These are phyloP conservation scores for Citrus mangshanensis DNA, from an alignment of 345 rosid genomes.

Conservation along the genomic window DNA sequence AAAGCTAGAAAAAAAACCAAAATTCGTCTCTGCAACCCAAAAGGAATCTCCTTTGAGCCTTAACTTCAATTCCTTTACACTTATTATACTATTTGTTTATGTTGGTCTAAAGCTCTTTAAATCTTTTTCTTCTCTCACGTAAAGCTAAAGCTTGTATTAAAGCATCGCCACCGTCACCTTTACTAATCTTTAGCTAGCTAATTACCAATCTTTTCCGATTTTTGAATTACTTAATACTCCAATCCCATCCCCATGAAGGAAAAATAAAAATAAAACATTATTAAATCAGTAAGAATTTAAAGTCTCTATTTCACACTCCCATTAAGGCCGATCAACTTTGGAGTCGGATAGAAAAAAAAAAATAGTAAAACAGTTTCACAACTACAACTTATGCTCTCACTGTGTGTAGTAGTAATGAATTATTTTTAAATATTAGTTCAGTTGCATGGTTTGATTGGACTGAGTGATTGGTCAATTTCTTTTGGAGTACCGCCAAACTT, in stretches of 20 bases:
- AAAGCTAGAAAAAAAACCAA: slow-evolving; percentile 24
- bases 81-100: slow-evolving; percentile 10
- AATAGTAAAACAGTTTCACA: neutral
- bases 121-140: slow-evolving; percentile 29
- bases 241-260: neutral
- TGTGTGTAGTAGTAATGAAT: too few species aligned
- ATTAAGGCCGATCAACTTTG: slow-evolving; percentile 1
- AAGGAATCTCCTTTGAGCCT: slow-evolving; percentile 33
- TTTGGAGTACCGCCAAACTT: neutral
- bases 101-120: slow-evolving; percentile 5
- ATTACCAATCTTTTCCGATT: neutral
- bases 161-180: slow-evolving; percentile 35
- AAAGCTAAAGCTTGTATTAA: slow-evolving; percentile 38
- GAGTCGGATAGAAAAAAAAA: neutral
- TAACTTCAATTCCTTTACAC: slow-evolving; percentile 3
- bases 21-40: slow-evolving; percentile 19
- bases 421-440: neutral
- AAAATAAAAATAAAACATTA: neutral
- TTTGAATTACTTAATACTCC: neutral
- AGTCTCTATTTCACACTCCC: neutral
- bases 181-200: slow-evolving; percentile 12
- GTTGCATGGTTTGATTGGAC: neutral
- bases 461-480: slow-evolving; percentile 8
- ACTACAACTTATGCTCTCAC: neutral
- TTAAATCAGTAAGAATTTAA: neutral